Conservation (phyloP, 805 yeast species). For the Torulaspora quercuum region DNA sequence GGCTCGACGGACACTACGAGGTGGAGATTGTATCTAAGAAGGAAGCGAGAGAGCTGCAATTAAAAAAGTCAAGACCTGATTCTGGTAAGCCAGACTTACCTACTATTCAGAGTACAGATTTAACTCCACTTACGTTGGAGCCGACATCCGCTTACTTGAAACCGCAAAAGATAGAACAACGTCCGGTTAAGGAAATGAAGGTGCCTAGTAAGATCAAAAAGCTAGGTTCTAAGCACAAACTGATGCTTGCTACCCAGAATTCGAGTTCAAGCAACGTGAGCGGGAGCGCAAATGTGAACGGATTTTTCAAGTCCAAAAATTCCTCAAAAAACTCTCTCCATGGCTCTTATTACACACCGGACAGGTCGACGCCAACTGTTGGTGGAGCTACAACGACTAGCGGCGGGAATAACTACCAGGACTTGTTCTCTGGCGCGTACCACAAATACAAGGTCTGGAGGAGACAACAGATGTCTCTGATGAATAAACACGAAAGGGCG, state of each 20-base stretch:
- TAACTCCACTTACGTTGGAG: slow-evolving; percentile 36
- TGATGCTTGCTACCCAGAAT: slow-evolving; percentile 21
- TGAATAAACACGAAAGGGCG: slow-evolving; percentile 70
- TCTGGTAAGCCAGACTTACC: slow-evolving; percentile 32
- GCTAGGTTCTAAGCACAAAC: slow-evolving; percentile 23
- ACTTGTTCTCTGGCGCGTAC: slow-evolving; percentile 51
- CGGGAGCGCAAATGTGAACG: slow-evolving; percentile 13
- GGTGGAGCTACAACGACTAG: slow-evolving; percentile 13
- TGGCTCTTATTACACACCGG: slow-evolving; percentile 21
- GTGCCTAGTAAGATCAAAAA: slow-evolving; percentile 17
- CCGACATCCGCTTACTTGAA: slow-evolving; percentile 24
- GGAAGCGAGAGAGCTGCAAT: slow-evolving; percentile 38
- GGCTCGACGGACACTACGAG: slow-evolving; percentile 41
- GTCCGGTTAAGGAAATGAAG: slow-evolving; percentile 9
- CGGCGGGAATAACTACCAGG: slow-evolving; percentile 28
- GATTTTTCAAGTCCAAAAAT: slow-evolving; percentile 38
- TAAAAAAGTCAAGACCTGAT: slow-evolving; percentile 34
- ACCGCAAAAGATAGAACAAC: slow-evolving; percentile 13
- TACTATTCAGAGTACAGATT: slow-evolving; percentile 35
- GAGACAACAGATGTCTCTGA: slow-evolving; percentile 79
- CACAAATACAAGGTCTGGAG: slow-evolving; percentile 86
- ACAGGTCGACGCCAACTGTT: slow-evolving; percentile 20
- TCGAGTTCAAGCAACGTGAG: slow-evolving; percentile 17
- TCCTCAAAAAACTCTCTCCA: slow-evolving; percentile 35
- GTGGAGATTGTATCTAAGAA: slow-evolving; percentile 45